phyloP scores from a whole-genome alignment of 1,139 yeast species.

The Blastobotrys arbuscula region DNA sequence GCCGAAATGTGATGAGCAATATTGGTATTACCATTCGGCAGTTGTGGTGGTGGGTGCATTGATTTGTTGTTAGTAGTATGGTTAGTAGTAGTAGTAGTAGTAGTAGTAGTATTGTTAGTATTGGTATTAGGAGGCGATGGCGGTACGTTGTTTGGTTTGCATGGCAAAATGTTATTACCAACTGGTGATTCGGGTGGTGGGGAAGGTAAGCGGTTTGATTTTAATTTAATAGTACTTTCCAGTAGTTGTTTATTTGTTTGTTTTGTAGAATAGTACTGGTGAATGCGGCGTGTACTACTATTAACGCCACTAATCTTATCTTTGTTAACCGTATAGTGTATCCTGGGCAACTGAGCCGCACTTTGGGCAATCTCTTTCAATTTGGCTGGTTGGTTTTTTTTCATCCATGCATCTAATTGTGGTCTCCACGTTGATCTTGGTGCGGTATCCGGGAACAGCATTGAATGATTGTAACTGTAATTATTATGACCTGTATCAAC shows the following conservation, averaged over 20 bases:
- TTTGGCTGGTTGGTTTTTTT: constrained; percentile 25
- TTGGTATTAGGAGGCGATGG: not conserved
- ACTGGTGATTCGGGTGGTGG: constrained; percentile 12
- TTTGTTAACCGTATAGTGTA: constrained; percentile 12
- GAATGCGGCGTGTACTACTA: not conserved
- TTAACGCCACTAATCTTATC: not conserved
- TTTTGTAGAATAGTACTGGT: not conserved
- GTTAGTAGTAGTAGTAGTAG: not conserved
- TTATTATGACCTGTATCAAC: not conserved
- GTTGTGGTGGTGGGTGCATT: not conserved
- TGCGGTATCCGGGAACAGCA: constrained; percentile 38
- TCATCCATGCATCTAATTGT: constrained; percentile 36
- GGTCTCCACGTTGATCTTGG: constrained; percentile 37
- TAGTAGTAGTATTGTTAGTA: not conserved
- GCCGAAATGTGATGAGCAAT: not conserved
- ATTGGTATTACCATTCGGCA: not conserved
- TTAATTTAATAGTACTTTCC: not conserved
- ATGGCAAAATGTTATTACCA: not conserved
- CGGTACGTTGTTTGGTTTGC: not conserved
- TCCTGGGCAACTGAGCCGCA: constrained; percentile 14
- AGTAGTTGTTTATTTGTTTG: not conserved
- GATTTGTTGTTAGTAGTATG: not conserved
- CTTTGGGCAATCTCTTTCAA: constrained; percentile 22
- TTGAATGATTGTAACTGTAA: constrained; percentile 15
- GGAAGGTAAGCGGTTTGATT: constrained; percentile 5